Conservation (phyloP, 352 stramenopile species). For the Elongisporangium anandrum region DNA sequence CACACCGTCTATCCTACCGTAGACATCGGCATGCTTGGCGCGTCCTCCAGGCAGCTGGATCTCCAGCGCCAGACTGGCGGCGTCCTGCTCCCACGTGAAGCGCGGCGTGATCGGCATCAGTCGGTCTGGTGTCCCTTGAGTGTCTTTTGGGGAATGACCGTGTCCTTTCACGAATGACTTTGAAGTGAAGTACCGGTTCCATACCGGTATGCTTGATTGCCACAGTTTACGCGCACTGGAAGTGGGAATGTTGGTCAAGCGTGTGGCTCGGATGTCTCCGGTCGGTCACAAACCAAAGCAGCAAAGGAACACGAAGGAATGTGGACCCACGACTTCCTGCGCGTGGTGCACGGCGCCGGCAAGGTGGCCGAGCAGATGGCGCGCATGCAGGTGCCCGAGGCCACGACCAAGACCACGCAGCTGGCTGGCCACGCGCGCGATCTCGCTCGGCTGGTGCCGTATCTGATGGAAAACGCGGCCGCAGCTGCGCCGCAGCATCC, state of each 20-base stretch:
- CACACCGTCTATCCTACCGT: conserved; percentile 29
- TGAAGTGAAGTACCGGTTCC: neutral
- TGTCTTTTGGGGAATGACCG: neutral
- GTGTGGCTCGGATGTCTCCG: neutral
- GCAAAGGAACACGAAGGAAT: conserved; percentile 17
- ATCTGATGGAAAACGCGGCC: conserved; percentile 25
- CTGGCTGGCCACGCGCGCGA: conserved; percentile 39
- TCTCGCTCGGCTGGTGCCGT: conserved; percentile 39
- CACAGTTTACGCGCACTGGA: neutral
- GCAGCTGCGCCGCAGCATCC: too few relatives aligned
- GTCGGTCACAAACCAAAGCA: neutral
- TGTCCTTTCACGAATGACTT: neutral
- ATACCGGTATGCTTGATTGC: neutral
- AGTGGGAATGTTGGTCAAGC: conserved; percentile 3
- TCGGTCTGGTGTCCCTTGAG: neutral
- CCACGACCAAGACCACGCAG: conserved; percentile 19
- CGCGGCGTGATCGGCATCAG: conserved; percentile 60
- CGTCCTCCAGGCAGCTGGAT: conserved; percentile 44
- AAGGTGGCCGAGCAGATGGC: conserved; percentile 60
- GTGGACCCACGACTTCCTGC: conserved; percentile 68
- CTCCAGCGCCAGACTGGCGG: conserved; percentile 36
- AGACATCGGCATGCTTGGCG: conserved; percentile 57
- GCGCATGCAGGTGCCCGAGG: conserved; percentile 27
- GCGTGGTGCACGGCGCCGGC: conserved; percentile 59
- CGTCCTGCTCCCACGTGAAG: conserved; percentile 67